phyloP scores from a whole-genome alignment of 768 basidiomycete genomes.

The Lentinula boryana region DNA sequence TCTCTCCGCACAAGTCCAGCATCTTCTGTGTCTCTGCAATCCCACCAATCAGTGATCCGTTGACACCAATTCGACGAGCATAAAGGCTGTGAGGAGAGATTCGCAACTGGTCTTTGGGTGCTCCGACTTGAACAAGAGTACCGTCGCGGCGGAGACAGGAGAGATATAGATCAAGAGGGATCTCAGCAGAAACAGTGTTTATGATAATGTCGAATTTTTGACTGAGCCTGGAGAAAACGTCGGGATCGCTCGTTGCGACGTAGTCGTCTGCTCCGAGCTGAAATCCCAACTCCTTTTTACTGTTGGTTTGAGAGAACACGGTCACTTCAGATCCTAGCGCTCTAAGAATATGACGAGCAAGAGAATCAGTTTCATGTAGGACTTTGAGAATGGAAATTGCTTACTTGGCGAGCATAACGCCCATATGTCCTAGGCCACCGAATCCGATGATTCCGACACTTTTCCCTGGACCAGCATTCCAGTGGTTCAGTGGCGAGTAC shows the following conservation, averaged over 20 bases:
- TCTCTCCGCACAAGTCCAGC: neutral
- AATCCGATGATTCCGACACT: constrained; percentile 63
- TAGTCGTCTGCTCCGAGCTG: constrained; percentile 42
- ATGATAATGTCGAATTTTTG: constrained; percentile 36
- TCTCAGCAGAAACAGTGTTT: constrained; percentile 5
- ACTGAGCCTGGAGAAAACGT: constrained; percentile 21
- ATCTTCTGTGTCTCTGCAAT: constrained; percentile 1
- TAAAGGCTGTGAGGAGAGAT: neutral
- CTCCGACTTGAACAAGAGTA: neutral
- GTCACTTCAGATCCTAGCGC: constrained; percentile 43
- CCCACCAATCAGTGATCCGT: neutral
- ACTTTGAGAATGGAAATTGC: neutral
- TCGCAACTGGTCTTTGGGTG: neutral
- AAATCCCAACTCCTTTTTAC: constrained; percentile 39
- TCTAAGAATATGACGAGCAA: constrained; percentile 31
- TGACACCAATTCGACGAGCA: neutral
- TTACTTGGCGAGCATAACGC: neutral
- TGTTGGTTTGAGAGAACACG: constrained; percentile 39
- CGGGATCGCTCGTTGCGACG: constrained; percentile 32
- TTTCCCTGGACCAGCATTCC: constrained; percentile 49
- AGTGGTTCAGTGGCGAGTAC: constrained; percentile 50
- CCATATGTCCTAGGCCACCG: constrained; percentile 42
- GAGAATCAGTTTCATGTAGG: constrained; percentile 8
- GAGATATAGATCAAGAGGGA: constrained; percentile 10
- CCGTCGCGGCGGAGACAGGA: neutral